These are phyloP conservation scores for Pholiota molesta DNA, from an alignment of 768 basidiomycete genomes.

Conservation along the genomic window DNA sequence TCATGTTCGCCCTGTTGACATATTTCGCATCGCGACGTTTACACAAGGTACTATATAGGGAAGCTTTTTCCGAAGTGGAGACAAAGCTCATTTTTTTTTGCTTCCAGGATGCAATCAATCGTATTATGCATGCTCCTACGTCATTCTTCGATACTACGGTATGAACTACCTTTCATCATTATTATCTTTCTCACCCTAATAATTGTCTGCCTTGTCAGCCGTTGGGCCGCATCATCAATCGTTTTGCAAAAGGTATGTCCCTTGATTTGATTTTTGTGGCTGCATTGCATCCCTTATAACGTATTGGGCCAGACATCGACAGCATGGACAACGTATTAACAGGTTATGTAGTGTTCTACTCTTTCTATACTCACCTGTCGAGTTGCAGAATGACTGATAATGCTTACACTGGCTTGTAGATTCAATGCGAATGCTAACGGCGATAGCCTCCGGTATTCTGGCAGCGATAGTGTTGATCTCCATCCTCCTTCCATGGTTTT, in stretches of 20 bases:
- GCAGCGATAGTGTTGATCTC: slow-evolving; percentile 81
- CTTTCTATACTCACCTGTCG: neutral
- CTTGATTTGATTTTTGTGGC: neutral
- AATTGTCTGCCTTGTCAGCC: slow-evolving; percentile 44
- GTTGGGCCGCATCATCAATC: slow-evolving; percentile 87
- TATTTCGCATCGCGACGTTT: slow-evolving; percentile 77
- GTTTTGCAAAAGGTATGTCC: slow-evolving; percentile 65
- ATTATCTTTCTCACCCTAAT: neutral
- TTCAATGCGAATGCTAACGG: slow-evolving; percentile 70
- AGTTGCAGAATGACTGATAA: neutral
- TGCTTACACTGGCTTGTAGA: slow-evolving; percentile 38
- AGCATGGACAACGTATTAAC: slow-evolving; percentile 77
- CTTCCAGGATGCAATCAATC: slow-evolving; percentile 56
- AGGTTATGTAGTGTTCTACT: slow-evolving; percentile 35
- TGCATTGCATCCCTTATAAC: neutral
- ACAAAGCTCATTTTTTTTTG: neutral
- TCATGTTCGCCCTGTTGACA: slow-evolving; percentile 64
- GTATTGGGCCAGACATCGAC: slow-evolving; percentile 55
- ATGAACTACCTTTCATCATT: slow-evolving; percentile 20
- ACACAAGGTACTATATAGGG: slow-evolving; percentile 52
- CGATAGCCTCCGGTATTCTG: slow-evolving; percentile 64
- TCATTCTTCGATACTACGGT: slow-evolving; percentile 89
- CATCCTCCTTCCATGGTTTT: slow-evolving; percentile 82
- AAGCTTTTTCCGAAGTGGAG: neutral
- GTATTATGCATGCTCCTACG: slow-evolving; percentile 86